These are phyloP conservation scores for Closterium sp. DNA, from an alignment of 139 green algal species.

Conservation along the genomic window DNA sequence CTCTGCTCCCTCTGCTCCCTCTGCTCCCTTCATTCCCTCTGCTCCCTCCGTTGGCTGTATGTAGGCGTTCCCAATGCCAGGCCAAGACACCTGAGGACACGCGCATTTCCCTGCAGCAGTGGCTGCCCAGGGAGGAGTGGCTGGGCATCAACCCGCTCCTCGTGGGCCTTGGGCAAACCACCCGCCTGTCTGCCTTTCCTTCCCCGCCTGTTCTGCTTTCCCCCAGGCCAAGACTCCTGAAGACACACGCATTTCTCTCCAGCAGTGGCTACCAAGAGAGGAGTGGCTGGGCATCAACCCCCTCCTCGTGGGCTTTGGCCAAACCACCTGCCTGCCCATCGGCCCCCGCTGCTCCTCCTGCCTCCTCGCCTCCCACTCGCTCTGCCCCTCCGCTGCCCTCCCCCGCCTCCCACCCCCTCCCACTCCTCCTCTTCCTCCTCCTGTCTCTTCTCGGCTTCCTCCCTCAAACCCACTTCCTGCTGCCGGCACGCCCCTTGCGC, in stretches of 20 bases:
- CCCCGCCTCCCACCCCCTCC: slow-evolving; percentile 1
- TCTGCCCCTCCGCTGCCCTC: neutral
- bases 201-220: too few relatives aligned
- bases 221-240: too few relatives aligned
- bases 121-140: neutral
- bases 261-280: too few relatives aligned
- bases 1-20: too few relatives aligned
- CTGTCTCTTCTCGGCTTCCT: neutral
- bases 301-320: too few relatives aligned
- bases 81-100: neutral
- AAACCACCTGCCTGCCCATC: neutral
- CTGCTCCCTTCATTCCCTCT: too few relatives aligned
- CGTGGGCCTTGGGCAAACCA: neutral
- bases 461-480: neutral
- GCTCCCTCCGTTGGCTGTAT: too few relatives aligned
- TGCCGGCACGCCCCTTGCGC: too few relatives aligned
- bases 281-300: too few relatives aligned
- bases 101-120: neutral
- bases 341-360: neutral
- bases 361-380: neutral
- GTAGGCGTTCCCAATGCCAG: too few relatives aligned
- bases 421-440: neutral
- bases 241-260: too few relatives aligned
- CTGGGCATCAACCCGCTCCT: neutral
- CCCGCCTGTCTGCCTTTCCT: too few relatives aligned